Base-by-base conservation (phyloP, 1,284 basidiomycete species). In the Cryptococcus sp. region DNA sequence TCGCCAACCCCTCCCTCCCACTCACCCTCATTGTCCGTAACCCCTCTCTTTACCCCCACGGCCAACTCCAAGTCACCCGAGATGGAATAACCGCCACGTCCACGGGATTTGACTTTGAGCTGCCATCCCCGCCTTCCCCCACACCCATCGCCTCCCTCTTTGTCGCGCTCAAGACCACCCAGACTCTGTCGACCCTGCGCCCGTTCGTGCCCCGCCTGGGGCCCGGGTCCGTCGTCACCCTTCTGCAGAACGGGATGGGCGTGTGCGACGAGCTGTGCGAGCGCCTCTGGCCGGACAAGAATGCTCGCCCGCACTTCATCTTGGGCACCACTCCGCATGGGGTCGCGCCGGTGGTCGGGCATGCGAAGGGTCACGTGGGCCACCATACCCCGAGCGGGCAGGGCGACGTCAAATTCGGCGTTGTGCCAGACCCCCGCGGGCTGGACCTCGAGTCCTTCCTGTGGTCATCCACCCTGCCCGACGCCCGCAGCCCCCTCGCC, bases 191-290 rank as follows among this genome's bases (percentile, higher is more conserved):
- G 1, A 85, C 87, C 3, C 69, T 98, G 35, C 75, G 79, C 23
- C 70, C 77, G 3, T 81, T 98, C 49, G 75, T 82, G 5, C 83
- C 83, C 9, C 84, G 91, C 20, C 76, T 97, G 28, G 81, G 82
- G 4, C 76, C 82, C 0, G 74, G 82, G 52, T 88, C 87, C 45
- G 96, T 93, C 24, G 84, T 98, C 62, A 88, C 95, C 1, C 83
- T 98, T 6, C 77, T 96, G 50, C 90, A 96, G 71, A 97, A 97
- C 73, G 94, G 73, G 80, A 82, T 96, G 86, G 94, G 92, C 16
- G 80, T 95, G 15, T 88, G 93, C 74, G 93, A 98, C 67, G 78
- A 84, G 60, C 80, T 97, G 52, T 74, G 90, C 44, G 73, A 79
- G 15, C 72, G 81, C 16, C 68, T 91, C 46, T 98, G 94, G 78